Evolutionary conservation across 2,329 filamentous ascomycete genomes (phyloP), one percentile per base, ranked within the genome.

Genomic region (Pseudogymnoascus sp.): DNA sequence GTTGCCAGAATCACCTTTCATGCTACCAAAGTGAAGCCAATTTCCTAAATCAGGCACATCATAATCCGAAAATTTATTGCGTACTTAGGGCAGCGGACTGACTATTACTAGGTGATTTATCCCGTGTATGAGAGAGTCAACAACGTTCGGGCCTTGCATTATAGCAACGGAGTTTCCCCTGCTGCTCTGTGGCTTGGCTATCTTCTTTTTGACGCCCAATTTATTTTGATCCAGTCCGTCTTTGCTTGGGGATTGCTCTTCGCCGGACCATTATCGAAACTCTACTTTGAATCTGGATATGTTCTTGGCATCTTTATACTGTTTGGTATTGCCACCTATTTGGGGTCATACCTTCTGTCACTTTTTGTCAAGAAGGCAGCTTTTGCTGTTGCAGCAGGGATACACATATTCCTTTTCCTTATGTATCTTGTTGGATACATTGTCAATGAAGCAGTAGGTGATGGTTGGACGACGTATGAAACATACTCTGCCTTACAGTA

Each of bases 401-500:
- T 69, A 29, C 69, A 70, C 45, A 58, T 65, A 8, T 58, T 70
- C 10, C 58, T 79, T 67, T 79, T 80, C 64, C 69, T 81, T 13
- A 66, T 80, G 7, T 81, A 81, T 65, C 74, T 81, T 58, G 75
- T 80, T 59, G 75, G 73, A 13, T 80, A 80, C 67, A 73, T 81
- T 72, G 74, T 72, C 12, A 79, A 82, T n/a, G 73, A 86, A 61
- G 86, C 83, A 0, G 86, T 85, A 67, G 75, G 79, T 1, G 79
- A 81, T 1, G 75, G 78, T 1, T 74, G 78, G 35, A 76, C 77
- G 58, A 78, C 84, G 40, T 80, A 85, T 65, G 71, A 71, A 8
- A 77, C 79, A 61, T 74, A 87, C 61, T 76, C 78, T 9, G 77
- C 80, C 18, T 77, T 80, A 9, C 80, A 86, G 67, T 87, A 82